phyloP scores from a whole-genome alignment of 176 grass and related monocot species.

The Rhynchospora breviuscula region DNA sequence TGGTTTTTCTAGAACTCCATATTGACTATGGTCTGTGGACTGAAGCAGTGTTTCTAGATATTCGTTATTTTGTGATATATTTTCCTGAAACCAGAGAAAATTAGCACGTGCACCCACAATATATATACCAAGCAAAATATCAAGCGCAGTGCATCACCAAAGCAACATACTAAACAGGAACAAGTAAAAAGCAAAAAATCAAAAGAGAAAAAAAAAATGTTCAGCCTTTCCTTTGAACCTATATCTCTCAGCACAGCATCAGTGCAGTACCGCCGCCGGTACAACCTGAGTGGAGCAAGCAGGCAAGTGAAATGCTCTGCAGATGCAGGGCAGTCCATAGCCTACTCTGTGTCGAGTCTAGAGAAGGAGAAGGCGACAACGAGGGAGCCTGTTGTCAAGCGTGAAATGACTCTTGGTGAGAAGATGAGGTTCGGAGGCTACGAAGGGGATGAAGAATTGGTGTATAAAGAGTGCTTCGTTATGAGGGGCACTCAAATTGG shows the following conservation, averaged over 20 bases:
- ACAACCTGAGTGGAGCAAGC: not conserved
- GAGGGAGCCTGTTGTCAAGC: not conserved
- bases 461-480: not conserved
- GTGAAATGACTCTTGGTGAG: not conserved
- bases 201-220: not conserved
- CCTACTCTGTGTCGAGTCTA: not conserved
- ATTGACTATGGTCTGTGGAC: not conserved
- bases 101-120: not conserved
- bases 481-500: not conserved
- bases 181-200: not conserved
- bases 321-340: not conserved
- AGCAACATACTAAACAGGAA: not conserved
- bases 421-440: not conserved
- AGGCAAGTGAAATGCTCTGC: not conserved
- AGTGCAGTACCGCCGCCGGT: not conserved
- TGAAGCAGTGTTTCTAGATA: not conserved
- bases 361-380: not conserved
- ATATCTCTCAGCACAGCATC: not conserved
- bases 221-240: not conserved
- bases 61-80: not conserved
- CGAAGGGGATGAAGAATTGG: not conserved
- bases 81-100: not conserved
- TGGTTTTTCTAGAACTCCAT: not conserved
- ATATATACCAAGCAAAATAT: not conserved
- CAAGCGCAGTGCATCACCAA: not conserved